Evolutionary conservation across 2,329 filamentous ascomycete species (phyloP), one percentile per base, ranked within the genome.

Genomic region (Lasiodiplodia sp.): DNA sequence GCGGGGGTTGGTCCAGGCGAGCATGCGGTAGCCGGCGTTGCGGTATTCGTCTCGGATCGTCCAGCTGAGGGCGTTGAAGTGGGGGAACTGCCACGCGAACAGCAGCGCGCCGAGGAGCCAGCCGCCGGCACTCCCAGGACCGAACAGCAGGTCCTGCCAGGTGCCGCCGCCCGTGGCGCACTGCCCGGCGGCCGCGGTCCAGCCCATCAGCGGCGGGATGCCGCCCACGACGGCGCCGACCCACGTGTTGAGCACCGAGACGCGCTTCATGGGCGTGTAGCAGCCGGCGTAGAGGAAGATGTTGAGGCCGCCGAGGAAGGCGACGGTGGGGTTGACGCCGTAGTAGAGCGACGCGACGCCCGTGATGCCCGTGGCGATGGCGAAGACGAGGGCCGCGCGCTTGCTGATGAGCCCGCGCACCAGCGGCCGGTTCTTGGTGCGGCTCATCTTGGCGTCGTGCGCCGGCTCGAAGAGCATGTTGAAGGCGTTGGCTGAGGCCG

Each of bases 11-110:
- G 91, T 90, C 90, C 94, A 98, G 58, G 87, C 88, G 3, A 98
- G 85, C 96, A 91, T 91, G 69, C 85, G 82, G 75, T 90, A 89
- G 0, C 88, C 88, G 0, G 88, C 88, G 40, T 81, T 80, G 72
- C 89, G 91, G 84, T 99, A 99, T 78, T 99, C 96, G 10, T 96
- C 90, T 23, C 93, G 87, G 70, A 98, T 97, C 4, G 88, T 85
- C 88, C 95, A 96, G 57, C 92, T 94, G 25, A 99, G 85, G 0
- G 94, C 91, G 86, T 97, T 98, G 83, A 99, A 99, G 81, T 99
- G 96, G 3, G 96, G 94, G 77, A 99, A 98, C 78, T 99, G 95
- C 96, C 96, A 99, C 14, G 94, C 91, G 73, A 97, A 97, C 5
- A 99, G 84, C 7, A 98, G 82, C 0, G 86, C 89, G 0, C 93